Conservation (phyloP, 371 early-diverging fungal species). For the Syncephalastrum racemosum region DNA sequence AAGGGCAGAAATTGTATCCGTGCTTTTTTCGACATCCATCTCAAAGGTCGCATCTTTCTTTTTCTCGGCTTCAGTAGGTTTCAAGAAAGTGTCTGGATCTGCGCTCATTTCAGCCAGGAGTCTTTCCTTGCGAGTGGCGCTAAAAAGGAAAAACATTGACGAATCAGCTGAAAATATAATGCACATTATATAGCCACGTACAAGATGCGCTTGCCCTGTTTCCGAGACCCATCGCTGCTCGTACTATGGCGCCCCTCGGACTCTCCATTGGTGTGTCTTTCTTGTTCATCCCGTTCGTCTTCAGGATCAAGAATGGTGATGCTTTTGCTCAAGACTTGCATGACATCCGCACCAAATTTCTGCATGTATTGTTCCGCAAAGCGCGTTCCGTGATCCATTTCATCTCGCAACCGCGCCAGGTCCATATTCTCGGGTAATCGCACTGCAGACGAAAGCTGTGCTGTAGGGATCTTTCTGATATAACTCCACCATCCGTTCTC, state of each 20-base stretch:
- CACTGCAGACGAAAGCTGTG: slow-evolving; percentile 22
- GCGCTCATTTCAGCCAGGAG: slow-evolving; percentile 40
- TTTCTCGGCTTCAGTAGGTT: slow-evolving; percentile 15
- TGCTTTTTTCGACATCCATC: slow-evolving; percentile 42
- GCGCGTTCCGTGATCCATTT: slow-evolving; percentile 39
- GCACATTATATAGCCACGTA: not conserved
- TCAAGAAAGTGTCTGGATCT: slow-evolving; percentile 27
- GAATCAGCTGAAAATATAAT: too few relatives aligned
- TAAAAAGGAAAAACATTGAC: slow-evolving; percentile 5
- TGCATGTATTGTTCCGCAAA: slow-evolving; percentile 54
- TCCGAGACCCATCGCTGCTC: slow-evolving; percentile 8
- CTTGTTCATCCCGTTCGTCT: slow-evolving; percentile 1
- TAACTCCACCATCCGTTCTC: slow-evolving; percentile 6
- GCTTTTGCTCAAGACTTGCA: slow-evolving; percentile 32
- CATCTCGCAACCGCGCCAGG: slow-evolving; percentile 36
- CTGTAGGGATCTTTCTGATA: slow-evolving; percentile 10
- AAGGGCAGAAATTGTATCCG: slow-evolving; percentile 43
- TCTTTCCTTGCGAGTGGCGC: slow-evolving; percentile 46
- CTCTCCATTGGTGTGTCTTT: not conserved
- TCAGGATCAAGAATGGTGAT: slow-evolving; percentile 41
- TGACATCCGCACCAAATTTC: slow-evolving; percentile 45
- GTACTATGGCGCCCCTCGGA: slow-evolving; percentile 4
- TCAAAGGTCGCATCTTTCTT: slow-evolving; percentile 23
- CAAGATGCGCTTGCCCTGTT: slow-evolving; percentile 25
- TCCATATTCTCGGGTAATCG: slow-evolving; percentile 47